A percentile compares a stretch with the other conserved stretches of the same genome.
phyloP scores from a whole-genome alignment of 2,329 filamentous ascomycete species.

The Cyphellophora attinorum region DNA sequence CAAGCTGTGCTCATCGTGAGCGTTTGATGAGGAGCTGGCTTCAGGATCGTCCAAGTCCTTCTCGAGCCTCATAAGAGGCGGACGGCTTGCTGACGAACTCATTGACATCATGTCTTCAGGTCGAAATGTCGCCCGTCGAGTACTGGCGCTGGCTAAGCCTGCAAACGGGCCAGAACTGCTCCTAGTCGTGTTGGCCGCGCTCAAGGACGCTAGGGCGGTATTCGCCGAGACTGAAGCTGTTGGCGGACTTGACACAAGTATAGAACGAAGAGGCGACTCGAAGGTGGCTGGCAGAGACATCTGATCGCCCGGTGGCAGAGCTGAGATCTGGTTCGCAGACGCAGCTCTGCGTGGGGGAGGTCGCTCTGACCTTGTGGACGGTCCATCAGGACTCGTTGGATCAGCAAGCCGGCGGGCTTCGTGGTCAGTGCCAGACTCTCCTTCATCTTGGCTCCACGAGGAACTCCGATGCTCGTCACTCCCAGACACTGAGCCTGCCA shows the following conservation, averaged over 20 bases:
- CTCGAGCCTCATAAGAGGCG: slow-evolving; percentile 19
- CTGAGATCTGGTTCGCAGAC: slow-evolving; percentile 11
- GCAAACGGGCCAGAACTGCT: slow-evolving; percentile 21
- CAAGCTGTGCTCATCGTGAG: background rate
- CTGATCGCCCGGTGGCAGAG: slow-evolving; percentile 8
- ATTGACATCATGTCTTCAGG: slow-evolving; percentile 6
- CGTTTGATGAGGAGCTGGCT: slow-evolving; percentile 5
- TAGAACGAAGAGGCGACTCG: slow-evolving; percentile 24
- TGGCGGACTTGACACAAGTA: slow-evolving; percentile 25
- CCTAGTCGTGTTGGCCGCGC: slow-evolving; percentile 18
- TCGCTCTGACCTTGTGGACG: too few relatives aligned
- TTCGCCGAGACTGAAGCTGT: slow-evolving; percentile 26
- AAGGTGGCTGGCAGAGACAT: slow-evolving; percentile 16
- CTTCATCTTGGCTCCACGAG: too few relatives aligned
- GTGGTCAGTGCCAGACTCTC: too few relatives aligned
- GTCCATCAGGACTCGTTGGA: background rate
- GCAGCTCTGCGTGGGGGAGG: slow-evolving; percentile 11
- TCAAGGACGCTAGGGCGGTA: slow-evolving; percentile 25
- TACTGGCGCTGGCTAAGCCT: slow-evolving; percentile 15
- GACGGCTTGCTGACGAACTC: slow-evolving; percentile 6
- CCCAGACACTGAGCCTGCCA: background rate
- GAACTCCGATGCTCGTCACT: background rate
- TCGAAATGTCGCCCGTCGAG: slow-evolving; percentile 9
- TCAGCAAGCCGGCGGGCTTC: background rate
- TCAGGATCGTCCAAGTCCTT: slow-evolving; percentile 25